phyloP scores from a whole-genome alignment of 2,329 filamentous ascomycete species.

The Whalleya microplaca region DNA sequence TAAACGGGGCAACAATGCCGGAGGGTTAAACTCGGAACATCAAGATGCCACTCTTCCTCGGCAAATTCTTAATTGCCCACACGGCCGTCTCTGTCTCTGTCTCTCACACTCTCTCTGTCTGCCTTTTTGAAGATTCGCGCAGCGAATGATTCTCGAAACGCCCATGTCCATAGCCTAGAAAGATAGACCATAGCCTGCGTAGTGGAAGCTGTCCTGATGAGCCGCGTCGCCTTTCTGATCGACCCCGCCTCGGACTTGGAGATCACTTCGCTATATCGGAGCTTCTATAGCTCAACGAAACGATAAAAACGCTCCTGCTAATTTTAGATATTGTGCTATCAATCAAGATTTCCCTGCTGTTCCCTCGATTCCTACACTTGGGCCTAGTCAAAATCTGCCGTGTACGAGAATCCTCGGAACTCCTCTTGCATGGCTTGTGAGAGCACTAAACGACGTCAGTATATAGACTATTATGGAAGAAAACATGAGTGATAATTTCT shows the following conservation, averaged over 20 bases:
- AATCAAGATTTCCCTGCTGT: background rate
- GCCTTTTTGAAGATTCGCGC: constrained; percentile 18
- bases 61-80: constrained; percentile 17
- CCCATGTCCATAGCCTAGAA: constrained; percentile 12
- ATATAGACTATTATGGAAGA: constrained; percentile 1
- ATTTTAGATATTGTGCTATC: background rate
- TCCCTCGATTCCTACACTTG: constrained; percentile 1
- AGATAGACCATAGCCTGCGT: constrained; percentile 7
- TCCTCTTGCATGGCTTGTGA: constrained; percentile 99
- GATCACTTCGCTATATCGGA: constrained; percentile 12
- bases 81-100: constrained; percentile 4
- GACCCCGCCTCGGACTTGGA: constrained; percentile 17
- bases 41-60: constrained; percentile 13
- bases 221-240: constrained; percentile 9
- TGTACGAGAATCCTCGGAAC: constrained; percentile 98
- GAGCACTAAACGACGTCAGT: constrained; percentile 65
- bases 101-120: too few relatives aligned
- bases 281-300: constrained; percentile 15
- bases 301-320: constrained; percentile 13
- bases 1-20: constrained; percentile 20
- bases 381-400: constrained; percentile 78
- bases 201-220: constrained; percentile 7
- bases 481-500: constrained; percentile 42
- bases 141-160: constrained; percentile 24
- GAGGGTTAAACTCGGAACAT: constrained; percentile 12